Percentiles rank a stretch among this genome's conserved stretches.
phyloP scores from a whole-genome alignment of 2,329 filamentous ascomycete genomes.

The Clathrospora elynae region DNA sequence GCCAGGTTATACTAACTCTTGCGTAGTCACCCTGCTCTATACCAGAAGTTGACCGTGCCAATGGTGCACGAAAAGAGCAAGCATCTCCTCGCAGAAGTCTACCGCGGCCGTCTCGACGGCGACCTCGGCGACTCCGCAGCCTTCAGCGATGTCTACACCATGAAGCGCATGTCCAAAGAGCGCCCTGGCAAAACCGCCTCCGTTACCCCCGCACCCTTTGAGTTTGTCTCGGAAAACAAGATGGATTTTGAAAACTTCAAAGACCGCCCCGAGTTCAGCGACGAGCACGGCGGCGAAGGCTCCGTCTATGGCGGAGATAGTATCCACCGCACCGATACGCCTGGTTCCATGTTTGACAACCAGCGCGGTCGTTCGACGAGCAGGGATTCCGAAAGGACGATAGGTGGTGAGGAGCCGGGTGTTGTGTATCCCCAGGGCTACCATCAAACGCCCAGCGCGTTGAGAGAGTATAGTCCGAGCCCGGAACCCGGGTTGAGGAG shows the following conservation, averaged over 20 bases:
- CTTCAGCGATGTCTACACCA: constrained; percentile 80
- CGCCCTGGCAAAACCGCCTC: constrained; percentile 60
- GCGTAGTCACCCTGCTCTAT: constrained; percentile 78
- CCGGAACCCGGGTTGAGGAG: constrained; percentile 33
- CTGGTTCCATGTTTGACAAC: constrained; percentile 48
- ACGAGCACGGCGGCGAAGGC: constrained; percentile 79
- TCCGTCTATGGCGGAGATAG: constrained; percentile 63
- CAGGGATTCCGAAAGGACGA: constrained; percentile 38
- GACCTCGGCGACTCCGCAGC: constrained; percentile 63
- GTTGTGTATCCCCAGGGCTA: constrained; percentile 55
- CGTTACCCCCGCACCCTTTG: constrained; percentile 65
- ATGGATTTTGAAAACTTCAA: constrained; percentile 94
- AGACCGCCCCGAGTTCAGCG: constrained; percentile 83
- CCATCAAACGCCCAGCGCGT: constrained; percentile 51
- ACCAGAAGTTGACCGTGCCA: constrained; percentile 85
- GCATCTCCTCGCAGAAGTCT: constrained; percentile 82
- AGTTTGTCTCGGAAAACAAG: constrained; percentile 83
- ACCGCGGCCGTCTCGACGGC: constrained; percentile 77
- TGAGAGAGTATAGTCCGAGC: constrained; percentile 52
- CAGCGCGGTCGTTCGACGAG: constrained; percentile 32
- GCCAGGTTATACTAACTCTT: constrained; percentile 1
- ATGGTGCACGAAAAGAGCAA: constrained; percentile 95
- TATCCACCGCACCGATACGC: constrained; percentile 65
- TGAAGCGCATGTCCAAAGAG: constrained; percentile 74
- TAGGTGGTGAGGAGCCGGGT: constrained; percentile 37